Evolutionary conservation across 2,329 filamentous ascomycete genomes (phyloP), one percentile per base, ranked within the genome.

Genomic region (Harringtonia aguacate): DNA sequence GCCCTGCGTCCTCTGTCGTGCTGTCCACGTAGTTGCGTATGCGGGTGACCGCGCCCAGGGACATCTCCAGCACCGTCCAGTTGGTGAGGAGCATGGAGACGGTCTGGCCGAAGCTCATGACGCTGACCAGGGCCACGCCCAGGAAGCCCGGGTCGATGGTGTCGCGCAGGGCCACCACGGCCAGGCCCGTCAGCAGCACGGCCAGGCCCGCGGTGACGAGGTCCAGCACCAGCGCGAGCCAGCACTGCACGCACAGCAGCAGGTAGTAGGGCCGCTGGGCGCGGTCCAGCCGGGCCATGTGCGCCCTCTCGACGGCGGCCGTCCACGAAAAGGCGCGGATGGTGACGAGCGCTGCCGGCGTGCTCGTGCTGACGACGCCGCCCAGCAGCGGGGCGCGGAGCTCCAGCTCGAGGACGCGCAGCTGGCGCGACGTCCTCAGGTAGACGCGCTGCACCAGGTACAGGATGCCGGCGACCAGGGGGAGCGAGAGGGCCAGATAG

Each of bases 211-310:
- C 59, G 1, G 66, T 62, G 8, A 64, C 46, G 10, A 68, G 49
- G 36, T 65, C 58, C 8, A 67, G 52, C 1, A 64, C 61, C 2
- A 67, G 50, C 1, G 56, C 59, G 4, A 68, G 56, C 75, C 76
- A 80, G 30, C 72, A 64, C 53, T 81, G 77, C 4, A 77, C 66
- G 33, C 69, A 68, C 45, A 66, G 71, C 7, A 79, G 61, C 0
- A 78, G 62, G 50, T 81, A 81, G 40, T 70, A 74, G 0, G 76
- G 75, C 20, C 62, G 58, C 50, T 80, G 76, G 0, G 75, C 75
- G 7, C 58, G 57, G 46, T 79, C 71, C 2, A 80, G 58, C 0
- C 74, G 61, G 4, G 52, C 48, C 15, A 68, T 56, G 44, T 73
- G 75, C 47, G 64, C 64, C 24, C 65, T 51, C 15, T 67, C 58